These are phyloP conservation scores for Penicillium sp. DNA, from an alignment of 2,329 filamentous ascomycete genomes.

Conservation along the genomic window DNA sequence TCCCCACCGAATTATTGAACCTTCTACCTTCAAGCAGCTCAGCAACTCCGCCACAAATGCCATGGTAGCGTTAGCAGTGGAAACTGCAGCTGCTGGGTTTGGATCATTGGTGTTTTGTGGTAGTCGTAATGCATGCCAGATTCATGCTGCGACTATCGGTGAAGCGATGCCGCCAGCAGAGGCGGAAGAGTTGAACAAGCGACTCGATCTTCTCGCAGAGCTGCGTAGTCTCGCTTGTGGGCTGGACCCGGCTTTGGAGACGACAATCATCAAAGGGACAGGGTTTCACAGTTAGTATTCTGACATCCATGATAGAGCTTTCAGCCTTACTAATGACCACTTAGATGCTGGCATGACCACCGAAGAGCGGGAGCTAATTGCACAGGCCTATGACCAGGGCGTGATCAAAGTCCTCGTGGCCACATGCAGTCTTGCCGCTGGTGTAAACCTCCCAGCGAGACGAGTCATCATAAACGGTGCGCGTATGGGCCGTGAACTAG, in stretches of 20 bases:
- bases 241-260: conserved; percentile 64
- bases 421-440: conserved; percentile 77
- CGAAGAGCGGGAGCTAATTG: conserved; percentile 72
- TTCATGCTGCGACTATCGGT: conserved; percentile 66
- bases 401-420: conserved; percentile 70
- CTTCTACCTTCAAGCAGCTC: conserved; percentile 62
- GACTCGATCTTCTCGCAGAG: conserved; percentile 65
- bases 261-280: conserved; percentile 65
- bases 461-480: conserved; percentile 74
- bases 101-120: conserved; percentile 73
- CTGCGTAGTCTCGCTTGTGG: conserved; percentile 65
- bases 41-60: conserved; percentile 66
- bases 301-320: neutral
- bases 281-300: conserved; percentile 68
- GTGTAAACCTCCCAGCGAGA: conserved; percentile 72
- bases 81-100: conserved; percentile 67
- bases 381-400: conserved; percentile 68
- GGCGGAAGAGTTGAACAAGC: conserved; percentile 53
- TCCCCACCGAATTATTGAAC: conserved; percentile 50
- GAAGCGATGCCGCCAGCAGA: conserved; percentile 59
- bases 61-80: conserved; percentile 67
- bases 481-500: conserved; percentile 71
- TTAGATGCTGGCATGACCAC: conserved; percentile 59
- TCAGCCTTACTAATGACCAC: conserved; percentile 29
- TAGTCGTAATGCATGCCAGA: conserved; percentile 67